These are phyloP conservation scores for Talaromyces liani DNA, from an alignment of 495 filamentous ascomycete genomes.

Conservation along the genomic window DNA sequence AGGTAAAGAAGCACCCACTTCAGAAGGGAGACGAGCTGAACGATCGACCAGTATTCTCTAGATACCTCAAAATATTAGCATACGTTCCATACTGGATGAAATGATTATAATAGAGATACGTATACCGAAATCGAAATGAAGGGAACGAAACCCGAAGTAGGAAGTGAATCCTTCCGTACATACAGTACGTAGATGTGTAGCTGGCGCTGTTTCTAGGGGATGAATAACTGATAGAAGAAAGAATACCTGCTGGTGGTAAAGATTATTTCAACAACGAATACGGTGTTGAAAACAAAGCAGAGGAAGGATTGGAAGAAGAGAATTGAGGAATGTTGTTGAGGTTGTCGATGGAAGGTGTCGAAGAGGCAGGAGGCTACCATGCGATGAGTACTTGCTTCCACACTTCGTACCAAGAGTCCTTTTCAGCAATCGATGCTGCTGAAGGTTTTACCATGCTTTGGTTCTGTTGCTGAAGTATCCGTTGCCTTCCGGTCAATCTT, in stretches of 20 bases:
- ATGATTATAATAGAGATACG: neutral
- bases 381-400: neutral
- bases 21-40: slow-evolving; percentile 1
- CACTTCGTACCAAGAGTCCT: neutral
- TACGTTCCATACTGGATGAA: neutral
- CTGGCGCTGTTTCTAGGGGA: neutral
- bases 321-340: neutral
- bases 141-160: slow-evolving; percentile 6
- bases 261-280: neutral
- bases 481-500: neutral
- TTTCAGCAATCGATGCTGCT: neutral
- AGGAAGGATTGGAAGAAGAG: neutral
- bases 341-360: neutral
- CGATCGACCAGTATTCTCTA: neutral
- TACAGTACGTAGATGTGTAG: neutral
- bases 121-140: neutral
- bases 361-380: neutral
- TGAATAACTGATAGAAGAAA: neutral
- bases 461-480: neutral
- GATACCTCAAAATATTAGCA: neutral
- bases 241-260: neutral
- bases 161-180: slow-evolving; percentile 6
- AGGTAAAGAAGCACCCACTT: slow-evolving; percentile 4
- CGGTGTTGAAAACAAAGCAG: neutral
- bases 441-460: neutral